Percentiles rank a stretch among this genome's conserved stretches.
Conservation (phyloP, 2,329 filamentous ascomycete genomes). For the Botryotinia narcissicola region DNA sequence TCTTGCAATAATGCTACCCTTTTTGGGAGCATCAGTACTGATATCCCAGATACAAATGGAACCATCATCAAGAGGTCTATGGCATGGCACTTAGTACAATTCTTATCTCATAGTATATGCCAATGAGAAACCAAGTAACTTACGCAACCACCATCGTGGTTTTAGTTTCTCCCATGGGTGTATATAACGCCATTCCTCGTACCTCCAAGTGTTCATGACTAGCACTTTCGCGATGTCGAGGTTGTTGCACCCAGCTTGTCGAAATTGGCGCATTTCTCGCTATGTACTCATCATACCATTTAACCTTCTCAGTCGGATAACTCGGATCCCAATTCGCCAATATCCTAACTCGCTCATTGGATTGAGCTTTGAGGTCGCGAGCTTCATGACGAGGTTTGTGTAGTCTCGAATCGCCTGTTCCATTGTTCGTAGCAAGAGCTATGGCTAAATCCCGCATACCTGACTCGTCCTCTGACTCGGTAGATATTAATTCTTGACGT, state of each 20-base stretch:
- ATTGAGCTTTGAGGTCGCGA: conserved; percentile 29
- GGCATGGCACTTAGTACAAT: neutral
- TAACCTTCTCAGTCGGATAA: conserved; percentile 66
- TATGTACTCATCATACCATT: conserved; percentile 89
- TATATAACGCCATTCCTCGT: conserved; percentile 69
- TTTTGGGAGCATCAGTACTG: conserved; percentile 51
- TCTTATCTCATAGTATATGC: neutral
- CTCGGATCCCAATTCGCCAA: conserved; percentile 81
- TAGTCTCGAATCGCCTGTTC: conserved; percentile 34
- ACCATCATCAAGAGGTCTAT: conserved; percentile 72
- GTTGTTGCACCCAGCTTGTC: conserved; percentile 73
- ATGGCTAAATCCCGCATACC: conserved; percentile 39
- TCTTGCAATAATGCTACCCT: conserved; percentile 62
- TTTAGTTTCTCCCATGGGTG: conserved; percentile 52
- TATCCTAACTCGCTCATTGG: conserved; percentile 51
- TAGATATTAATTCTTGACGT: conserved; percentile 46
- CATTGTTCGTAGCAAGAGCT: conserved; percentile 32
- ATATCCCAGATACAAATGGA: conserved; percentile 86
- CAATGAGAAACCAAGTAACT: neutral
- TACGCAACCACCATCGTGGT: conserved; percentile 61
- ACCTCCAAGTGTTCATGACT: conserved; percentile 58
- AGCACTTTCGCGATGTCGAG: conserved; percentile 45
- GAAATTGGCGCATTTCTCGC: conserved; percentile 73
- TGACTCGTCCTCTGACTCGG: conserved; percentile 41
- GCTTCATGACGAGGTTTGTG: conserved; percentile 27